phyloP scores from a whole-genome alignment of 2,329 filamentous ascomycete genomes.

The Amauroascus niger region DNA sequence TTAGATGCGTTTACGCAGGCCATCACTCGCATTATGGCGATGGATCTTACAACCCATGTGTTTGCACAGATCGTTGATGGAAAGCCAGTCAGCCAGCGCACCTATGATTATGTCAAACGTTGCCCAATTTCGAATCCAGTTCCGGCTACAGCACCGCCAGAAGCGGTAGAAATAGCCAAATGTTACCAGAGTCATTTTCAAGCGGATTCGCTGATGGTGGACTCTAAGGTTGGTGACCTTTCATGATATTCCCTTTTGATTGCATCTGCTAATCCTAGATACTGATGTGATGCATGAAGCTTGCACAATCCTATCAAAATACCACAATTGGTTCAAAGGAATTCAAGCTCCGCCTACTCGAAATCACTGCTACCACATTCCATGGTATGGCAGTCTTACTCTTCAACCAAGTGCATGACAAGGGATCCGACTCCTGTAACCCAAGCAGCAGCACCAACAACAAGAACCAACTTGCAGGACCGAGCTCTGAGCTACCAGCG shows the following conservation, averaged over 20 bases:
- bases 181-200: neutral
- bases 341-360: constrained; percentile 9
- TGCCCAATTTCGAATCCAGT: neutral
- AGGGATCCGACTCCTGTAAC: too few relatives aligned
- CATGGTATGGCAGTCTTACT: neutral
- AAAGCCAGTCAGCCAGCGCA: neutral
- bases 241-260: neutral
- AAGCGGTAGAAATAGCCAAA: neutral
- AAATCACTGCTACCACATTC: constrained; percentile 2
- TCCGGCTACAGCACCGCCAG: neutral
- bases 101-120: neutral
- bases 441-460: too few relatives aligned
- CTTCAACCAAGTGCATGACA: too few relatives aligned
- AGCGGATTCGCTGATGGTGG: neutral
- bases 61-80: constrained; percentile 12
- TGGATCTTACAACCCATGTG: constrained; percentile 4
- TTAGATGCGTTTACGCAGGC: constrained; percentile 2
- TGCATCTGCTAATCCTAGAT: neutral
- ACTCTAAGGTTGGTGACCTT: neutral
- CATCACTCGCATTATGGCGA: constrained; percentile 2
- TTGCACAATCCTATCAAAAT: constrained; percentile 11
- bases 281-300: neutral
- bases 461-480: too few relatives aligned
- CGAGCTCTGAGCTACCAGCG: too few relatives aligned
- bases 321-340: neutral